A percentile compares a stretch with the other conserved stretches of the same genome.
Conservation (phyloP, 192 early-diverging fungal genomes). For the Haplosporangium gracile region DNA sequence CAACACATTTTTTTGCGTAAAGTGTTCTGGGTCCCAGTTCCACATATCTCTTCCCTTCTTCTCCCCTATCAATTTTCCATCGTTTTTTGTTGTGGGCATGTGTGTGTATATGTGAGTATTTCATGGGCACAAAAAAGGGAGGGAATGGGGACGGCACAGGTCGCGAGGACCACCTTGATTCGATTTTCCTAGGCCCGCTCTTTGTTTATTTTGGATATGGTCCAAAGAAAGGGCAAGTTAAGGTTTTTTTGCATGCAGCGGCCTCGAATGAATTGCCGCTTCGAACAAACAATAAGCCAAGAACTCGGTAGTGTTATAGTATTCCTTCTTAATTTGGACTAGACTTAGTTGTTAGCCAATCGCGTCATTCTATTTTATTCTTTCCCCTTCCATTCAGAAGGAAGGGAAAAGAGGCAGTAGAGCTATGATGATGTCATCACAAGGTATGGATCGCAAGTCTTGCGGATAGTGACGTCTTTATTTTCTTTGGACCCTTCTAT, state of each 20-base stretch:
- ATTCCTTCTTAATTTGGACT: not conserved
- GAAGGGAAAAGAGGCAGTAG: not conserved
- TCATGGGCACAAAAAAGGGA: not conserved
- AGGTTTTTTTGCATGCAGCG: slow-evolving; percentile 19
- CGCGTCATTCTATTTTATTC: slow-evolving; percentile 7
- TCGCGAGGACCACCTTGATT: slow-evolving; percentile 16
- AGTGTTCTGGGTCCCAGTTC: not conserved
- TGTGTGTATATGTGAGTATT: not conserved
- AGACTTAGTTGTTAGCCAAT: not conserved
- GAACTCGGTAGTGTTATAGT: slow-evolving; percentile 37
- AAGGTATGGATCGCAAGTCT: not conserved
- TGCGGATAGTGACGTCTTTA: slow-evolving; percentile 3
- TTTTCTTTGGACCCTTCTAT: not conserved
- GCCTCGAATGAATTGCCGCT: slow-evolving; percentile 22
- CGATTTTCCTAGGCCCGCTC: not conserved
- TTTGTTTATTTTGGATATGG: not conserved
- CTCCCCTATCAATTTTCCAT: not conserved
- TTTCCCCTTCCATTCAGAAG: not conserved
- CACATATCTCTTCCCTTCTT: not conserved
- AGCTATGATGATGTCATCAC: not conserved
- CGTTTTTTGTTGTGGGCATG: not conserved
- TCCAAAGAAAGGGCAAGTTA: not conserved
- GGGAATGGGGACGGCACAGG: slow-evolving; percentile 44
- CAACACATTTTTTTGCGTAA: not conserved
- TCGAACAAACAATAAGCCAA: slow-evolving; percentile 46